Evolutionary conservation across 495 filamentous ascomycete genomes (phyloP).

Genomic region (Aspergillus haitiensis): DNA sequence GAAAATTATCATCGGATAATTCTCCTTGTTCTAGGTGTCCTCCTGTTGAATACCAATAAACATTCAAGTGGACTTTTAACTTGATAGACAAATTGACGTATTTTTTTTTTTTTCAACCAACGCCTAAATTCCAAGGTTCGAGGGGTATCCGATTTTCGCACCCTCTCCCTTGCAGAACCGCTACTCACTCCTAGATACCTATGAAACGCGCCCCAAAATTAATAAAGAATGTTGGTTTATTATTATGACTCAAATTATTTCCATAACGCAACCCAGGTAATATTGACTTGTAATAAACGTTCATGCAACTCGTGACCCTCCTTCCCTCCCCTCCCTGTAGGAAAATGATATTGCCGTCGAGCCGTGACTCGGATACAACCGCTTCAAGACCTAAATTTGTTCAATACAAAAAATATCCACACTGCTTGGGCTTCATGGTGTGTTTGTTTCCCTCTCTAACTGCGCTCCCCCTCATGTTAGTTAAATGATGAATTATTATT

Average conservation of each 20-base stretch:
- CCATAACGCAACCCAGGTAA: background rate
- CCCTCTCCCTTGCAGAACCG: no score
- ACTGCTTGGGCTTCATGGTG: background rate
- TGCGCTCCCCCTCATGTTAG: background rate
- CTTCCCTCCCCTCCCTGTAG: background rate
- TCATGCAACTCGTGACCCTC: background rate
- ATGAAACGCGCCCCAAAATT: background rate
- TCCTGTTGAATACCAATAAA: background rate
- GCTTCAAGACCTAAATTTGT: background rate
- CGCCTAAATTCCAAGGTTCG: background rate
- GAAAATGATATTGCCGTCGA: slow-evolving; percentile 5
- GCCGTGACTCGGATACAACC: background rate
- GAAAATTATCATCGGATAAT: background rate
- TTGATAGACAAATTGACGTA: no score
- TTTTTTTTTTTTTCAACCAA: no score
- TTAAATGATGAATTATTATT: background rate
- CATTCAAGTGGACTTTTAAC: no score
- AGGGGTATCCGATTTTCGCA: background rate
- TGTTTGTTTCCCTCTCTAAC: background rate
- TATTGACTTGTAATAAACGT: background rate
- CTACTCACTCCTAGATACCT: no score
- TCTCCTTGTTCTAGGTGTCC: background rate
- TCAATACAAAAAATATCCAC: background rate
- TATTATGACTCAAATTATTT: slow-evolving; percentile 2
- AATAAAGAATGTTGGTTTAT: background rate